Conservation (phyloP, 768 basidiomycete genomes). For the Sarcomyxa edulis region DNA sequence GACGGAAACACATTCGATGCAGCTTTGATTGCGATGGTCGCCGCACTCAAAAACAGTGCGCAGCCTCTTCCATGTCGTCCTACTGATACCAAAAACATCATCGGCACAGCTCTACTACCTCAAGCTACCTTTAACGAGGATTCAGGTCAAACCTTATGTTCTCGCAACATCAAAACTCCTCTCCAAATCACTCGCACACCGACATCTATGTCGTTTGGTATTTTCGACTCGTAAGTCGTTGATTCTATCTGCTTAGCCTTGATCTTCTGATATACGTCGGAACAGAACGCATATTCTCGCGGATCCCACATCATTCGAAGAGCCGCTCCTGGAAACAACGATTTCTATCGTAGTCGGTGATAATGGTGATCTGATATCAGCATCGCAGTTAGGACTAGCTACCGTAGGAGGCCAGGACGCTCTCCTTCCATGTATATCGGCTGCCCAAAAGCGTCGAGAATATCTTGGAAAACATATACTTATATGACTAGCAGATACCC, state of each 20-base stretch:
- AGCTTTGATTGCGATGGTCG: conserved; percentile 79
- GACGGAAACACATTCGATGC: conserved; percentile 97
- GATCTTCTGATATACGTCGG: conserved; percentile 1
- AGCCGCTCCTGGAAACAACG: conserved; percentile 73
- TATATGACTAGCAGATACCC: background rate
- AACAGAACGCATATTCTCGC: conserved; percentile 61
- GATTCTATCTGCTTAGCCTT: conserved; percentile 1
- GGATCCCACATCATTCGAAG: conserved; percentile 90
- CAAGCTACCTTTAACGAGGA: conserved; percentile 69
- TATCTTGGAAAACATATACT: conserved; percentile 11
- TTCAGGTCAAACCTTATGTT: conserved; percentile 56
- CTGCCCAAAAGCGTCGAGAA: conserved; percentile 15
- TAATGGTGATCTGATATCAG: conserved; percentile 39
- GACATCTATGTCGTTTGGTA: conserved; percentile 62
- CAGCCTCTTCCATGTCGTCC: conserved; percentile 9
- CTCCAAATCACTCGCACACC: conserved; percentile 44
- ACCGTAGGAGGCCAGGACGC: conserved; percentile 15
- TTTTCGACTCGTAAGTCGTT: conserved; percentile 72
- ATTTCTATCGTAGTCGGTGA: conserved; percentile 60
- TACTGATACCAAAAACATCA: background rate
- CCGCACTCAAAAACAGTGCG: conserved; percentile 82
- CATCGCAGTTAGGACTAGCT: conserved; percentile 52
- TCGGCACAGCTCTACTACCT: conserved; percentile 56
- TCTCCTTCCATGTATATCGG: conserved; percentile 19
- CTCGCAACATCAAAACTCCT: conserved; percentile 38